Evolutionary conservation across 305 asterid species (phyloP).

Genomic region (Solanum hybrid): DNA sequence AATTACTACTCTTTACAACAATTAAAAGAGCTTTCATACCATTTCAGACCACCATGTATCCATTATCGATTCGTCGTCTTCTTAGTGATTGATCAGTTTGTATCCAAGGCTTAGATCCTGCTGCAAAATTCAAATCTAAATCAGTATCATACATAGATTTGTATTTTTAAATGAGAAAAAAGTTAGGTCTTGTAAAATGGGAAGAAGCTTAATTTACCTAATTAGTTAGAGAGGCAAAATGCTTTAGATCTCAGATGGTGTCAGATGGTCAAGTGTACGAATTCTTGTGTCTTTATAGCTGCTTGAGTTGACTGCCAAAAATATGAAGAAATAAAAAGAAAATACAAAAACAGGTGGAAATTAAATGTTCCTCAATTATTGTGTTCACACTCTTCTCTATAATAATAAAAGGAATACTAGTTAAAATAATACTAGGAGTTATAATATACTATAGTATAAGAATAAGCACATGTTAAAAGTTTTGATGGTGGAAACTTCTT

Average conservation of each 20-base stretch:
- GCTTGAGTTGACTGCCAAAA: background rate
- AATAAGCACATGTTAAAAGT: background rate
- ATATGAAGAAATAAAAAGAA: background rate
- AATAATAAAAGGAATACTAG: background rate
- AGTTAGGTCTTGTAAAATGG: background rate
- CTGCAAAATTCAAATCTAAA: background rate
- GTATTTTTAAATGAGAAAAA: background rate
- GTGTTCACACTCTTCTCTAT: background rate
- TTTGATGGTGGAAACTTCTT: background rate
- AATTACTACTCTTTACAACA: background rate
- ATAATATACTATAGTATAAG: background rate
- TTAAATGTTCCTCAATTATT: background rate
- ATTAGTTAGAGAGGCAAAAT: background rate
- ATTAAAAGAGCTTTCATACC: background rate
- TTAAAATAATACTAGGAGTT: background rate
- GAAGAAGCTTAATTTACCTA: background rate
- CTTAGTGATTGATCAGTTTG: background rate
- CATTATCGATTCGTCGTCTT: background rate
- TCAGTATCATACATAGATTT: background rate
- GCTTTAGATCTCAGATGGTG: background rate
- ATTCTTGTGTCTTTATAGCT: background rate
- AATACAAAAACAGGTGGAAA: background rate
- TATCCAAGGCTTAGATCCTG: background rate
- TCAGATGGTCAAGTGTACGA: background rate
- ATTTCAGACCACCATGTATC: conserved; percentile 10